Base-by-base conservation (phyloP, 305 asterid species). In the Ruellia speciosa region DNA sequence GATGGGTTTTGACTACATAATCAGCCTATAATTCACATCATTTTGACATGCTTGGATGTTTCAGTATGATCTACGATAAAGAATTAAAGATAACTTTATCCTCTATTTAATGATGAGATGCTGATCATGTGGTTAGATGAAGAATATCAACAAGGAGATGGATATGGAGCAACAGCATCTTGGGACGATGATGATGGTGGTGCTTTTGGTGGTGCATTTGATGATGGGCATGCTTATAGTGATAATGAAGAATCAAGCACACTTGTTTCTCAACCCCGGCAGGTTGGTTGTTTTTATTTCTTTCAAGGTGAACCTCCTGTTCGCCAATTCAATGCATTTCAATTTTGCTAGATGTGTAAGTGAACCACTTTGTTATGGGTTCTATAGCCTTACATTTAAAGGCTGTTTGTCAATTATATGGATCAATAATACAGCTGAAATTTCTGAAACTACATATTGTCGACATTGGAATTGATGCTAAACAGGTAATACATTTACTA, bases 211-310 rank as follows among this genome's bases (percentile, higher is more conserved):
- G 94, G 79, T 46, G 66, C 63, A 50, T 81, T 65, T 49, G 89
- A 83, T 67, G 79, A 77, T 71, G 90, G 69, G 54, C 70, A 72
- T 67, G 72, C 73, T 67, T 66, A 68, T 53, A 76, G 81, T 72
- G 87, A 80, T 64, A 72, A 54, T 19, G 96, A 83, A 41, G 95
- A 82, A 59, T 69, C 81, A 1, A 81, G 56, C 67, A 72, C 70
- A 34, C 92, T 90, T 65, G 86, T 90, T 63, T 87, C 96, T 72
- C 97, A 90, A 76, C 96, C 97, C 51, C 95, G 96, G 19, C 97
- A 90, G 97, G 97, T 87, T 69, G 14, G 19, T 47, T 43, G 49
- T 24, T 24, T 37, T 37, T 3, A 37, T 10, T 37, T 37, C 6
- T 6, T 10, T 37, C 9, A 37, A 7, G 9, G 9, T 37, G 41